These are phyloP conservation scores for Ceratopteris richardii DNA, from an alignment of 75 land plant genomes.

Conservation along the genomic window DNA sequence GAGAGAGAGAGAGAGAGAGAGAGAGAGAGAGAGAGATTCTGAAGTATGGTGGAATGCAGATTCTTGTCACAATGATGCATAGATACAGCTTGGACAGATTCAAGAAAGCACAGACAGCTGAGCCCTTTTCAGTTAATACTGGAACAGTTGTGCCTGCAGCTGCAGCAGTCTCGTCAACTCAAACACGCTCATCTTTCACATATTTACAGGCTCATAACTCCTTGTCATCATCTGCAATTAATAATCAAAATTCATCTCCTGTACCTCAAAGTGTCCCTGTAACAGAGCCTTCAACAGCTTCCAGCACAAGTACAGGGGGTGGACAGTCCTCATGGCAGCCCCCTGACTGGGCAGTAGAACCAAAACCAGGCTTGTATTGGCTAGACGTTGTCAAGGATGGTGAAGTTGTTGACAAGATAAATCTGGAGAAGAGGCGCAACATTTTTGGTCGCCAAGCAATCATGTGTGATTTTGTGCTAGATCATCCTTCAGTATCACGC, in stretches of 20 bases:
- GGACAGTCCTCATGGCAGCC: slow-evolving; percentile 94
- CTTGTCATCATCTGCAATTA: slow-evolving; percentile 9
- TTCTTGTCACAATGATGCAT: not conserved
- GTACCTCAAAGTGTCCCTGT: slow-evolving; percentile 12
- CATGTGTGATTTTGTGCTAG: slow-evolving; percentile 86
- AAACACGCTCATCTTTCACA: slow-evolving; percentile 6
- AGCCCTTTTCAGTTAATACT: slow-evolving; percentile 70
- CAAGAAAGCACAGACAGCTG: slow-evolving; percentile 81
- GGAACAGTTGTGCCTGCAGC: slow-evolving; percentile 29
- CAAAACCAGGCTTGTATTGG: slow-evolving; percentile 66
- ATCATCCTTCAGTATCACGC: slow-evolving; percentile 91
- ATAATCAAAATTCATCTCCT: slow-evolving; percentile 13
- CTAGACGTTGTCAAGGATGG: slow-evolving; percentile 93
- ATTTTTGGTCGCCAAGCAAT: slow-evolving; percentile 81
- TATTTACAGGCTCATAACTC: not conserved
- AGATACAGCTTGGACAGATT: slow-evolving; percentile 64
- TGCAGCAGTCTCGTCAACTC: slow-evolving; percentile 8
- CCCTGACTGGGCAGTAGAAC: slow-evolving; percentile 99
- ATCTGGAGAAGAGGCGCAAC: slow-evolving; percentile 60
- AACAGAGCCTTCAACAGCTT: slow-evolving; percentile 18
- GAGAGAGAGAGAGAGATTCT: no score
- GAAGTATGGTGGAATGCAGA: no score
- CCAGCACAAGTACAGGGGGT: slow-evolving; percentile 55
- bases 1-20: no score
- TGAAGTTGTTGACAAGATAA: slow-evolving; percentile 58